Conservation (phyloP, 805 yeast genomes). For the Myxozyma neglecta region DNA sequence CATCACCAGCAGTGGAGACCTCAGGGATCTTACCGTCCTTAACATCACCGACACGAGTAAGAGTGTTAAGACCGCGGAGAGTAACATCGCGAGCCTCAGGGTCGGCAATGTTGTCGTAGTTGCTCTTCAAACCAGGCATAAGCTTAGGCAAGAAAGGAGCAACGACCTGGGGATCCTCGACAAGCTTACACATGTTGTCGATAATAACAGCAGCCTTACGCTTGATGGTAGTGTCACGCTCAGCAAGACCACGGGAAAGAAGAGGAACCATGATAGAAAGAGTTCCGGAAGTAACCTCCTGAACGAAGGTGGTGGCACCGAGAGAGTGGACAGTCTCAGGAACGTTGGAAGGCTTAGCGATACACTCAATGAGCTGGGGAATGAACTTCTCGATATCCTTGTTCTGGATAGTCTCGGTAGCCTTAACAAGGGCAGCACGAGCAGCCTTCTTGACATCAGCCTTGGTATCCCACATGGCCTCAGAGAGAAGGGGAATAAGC, state of each 20-base stretch:
- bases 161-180: slow-evolving; percentile 99
- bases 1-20: slow-evolving; percentile 98
- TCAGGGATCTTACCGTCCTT: slow-evolving; percentile 90
- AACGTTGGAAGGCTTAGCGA: slow-evolving; percentile 93
- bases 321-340: slow-evolving; percentile 98
- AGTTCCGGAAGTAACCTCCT: slow-evolving; percentile 99
- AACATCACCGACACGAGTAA: slow-evolving; percentile 98
- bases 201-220: slow-evolving; percentile 99
- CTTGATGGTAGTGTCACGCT: slow-evolving; percentile 99
- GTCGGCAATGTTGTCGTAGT: slow-evolving; percentile 96
- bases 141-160: slow-evolving; percentile 97
- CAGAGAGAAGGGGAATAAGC: slow-evolving; percentile 96
- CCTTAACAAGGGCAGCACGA: slow-evolving; percentile 89
- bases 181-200: slow-evolving; percentile 99
- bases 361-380: slow-evolving; percentile 95
- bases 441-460: slow-evolving; percentile 97
- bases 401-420: slow-evolving; percentile 97
- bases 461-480: slow-evolving; percentile 99
- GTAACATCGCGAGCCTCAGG: slow-evolving; percentile 99
- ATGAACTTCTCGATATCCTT: slow-evolving; percentile 99
- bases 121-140: slow-evolving; percentile 93
- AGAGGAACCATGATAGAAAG: slow-evolving; percentile 99
- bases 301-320: slow-evolving; percentile 99
- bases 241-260: slow-evolving; percentile 98
- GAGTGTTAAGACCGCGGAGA: slow-evolving; percentile 92